Evolutionary conservation across 2,329 filamentous ascomycete genomes (phyloP).

Genomic region (Ceratocystis cubensis): DNA sequence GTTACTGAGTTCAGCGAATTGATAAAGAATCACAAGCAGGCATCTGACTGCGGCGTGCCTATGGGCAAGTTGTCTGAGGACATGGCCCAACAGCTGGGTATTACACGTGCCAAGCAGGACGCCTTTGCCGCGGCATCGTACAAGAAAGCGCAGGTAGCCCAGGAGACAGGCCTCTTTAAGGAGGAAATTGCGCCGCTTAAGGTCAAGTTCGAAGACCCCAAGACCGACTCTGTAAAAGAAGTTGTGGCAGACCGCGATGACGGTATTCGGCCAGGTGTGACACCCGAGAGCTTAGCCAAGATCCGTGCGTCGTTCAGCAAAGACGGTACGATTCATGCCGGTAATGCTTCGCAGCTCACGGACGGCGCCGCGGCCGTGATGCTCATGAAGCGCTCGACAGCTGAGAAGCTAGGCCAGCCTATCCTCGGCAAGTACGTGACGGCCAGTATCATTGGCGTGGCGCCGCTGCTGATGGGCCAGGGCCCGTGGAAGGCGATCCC

Average conservation of each 20-base stretch:
- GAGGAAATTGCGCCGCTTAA: conserved; percentile 81
- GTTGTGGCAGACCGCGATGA: conserved; percentile 79
- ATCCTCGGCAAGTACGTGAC: conserved; percentile 89
- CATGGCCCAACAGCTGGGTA: conserved; percentile 77
- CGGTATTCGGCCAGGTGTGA: conserved; percentile 74
- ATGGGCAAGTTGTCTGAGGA: conserved; percentile 91
- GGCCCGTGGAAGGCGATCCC: conserved; percentile 95
- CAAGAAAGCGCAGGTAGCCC: conserved; percentile 76
- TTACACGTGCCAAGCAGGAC: conserved; percentile 66
- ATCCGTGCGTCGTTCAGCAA: conserved; percentile 83
- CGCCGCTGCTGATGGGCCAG: conserved; percentile 88
- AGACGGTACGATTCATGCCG: conserved; percentile 86
- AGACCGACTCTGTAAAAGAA: conserved; percentile 72
- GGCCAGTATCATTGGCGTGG: conserved; percentile 74
- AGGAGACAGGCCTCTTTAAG: conserved; percentile 79
- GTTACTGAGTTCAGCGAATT: conserved; percentile 88
- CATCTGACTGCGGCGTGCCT: conserved; percentile 92
- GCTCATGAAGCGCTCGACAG: conserved; percentile 87
- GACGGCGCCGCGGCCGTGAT: conserved; percentile 92
- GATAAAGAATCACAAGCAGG: conserved; percentile 66
- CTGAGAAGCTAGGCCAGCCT: conserved; percentile 72
- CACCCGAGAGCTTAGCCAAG: conserved; percentile 76
- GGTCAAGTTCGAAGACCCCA: conserved; percentile 80
- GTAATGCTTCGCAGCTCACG: conserved; percentile 90
- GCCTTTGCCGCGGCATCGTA: conserved; percentile 89